Evolutionary conservation across 192 early-diverging fungal genomes (phyloP), one percentile per base, ranked within the genome.

Genomic region (Diversispora epigaea): DNA sequence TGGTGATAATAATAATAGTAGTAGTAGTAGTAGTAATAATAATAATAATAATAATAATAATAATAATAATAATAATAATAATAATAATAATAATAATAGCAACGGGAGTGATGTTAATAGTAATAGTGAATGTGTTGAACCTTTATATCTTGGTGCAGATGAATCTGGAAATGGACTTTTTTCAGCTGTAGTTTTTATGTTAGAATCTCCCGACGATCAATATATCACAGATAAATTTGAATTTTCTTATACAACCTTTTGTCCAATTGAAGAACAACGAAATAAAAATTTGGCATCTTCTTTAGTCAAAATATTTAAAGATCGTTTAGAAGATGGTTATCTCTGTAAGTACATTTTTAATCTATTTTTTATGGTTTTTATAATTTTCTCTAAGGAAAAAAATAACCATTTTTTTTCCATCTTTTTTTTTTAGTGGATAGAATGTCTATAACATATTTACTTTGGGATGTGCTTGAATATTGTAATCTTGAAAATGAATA

Each of bases 401-500:
- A n/a, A n/a, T n/a, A n/a, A n/a, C n/a, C n/a, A n/a, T n/a, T n/a
- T n/a, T n/a, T n/a, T n/a, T n/a, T n/a, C 15, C 19, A 55, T 58
- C n/a, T n/a, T 61, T 61, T 61, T 12, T 63, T 22, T 21, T 10
- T 47, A 67, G 65, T 47, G 12, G n/a, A 21, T 21, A 67, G 45
- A 49, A 67, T 47, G 12, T 67, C 65, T 3, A 67, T 15, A 15
- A 47, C n/a, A 22, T 67, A 67, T 67, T 8, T 67, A 4, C 19
- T 67, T n/a, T 67, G 65, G 65, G 65, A 67, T 49, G 19, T 67
- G 6, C 22, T 67, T 3, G 65, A 67, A 67, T 67, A 47, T 14
- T 67, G 65, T 49, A 44, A 47, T 22, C 65, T 39, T 45, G 65
- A 67, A 67, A 67, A 67, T 67, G 65, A 67, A 67, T 64, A 17